Evolutionary conservation across 2,329 filamentous ascomycete genomes (phyloP).

Genomic region (Curvularia sp.): DNA sequence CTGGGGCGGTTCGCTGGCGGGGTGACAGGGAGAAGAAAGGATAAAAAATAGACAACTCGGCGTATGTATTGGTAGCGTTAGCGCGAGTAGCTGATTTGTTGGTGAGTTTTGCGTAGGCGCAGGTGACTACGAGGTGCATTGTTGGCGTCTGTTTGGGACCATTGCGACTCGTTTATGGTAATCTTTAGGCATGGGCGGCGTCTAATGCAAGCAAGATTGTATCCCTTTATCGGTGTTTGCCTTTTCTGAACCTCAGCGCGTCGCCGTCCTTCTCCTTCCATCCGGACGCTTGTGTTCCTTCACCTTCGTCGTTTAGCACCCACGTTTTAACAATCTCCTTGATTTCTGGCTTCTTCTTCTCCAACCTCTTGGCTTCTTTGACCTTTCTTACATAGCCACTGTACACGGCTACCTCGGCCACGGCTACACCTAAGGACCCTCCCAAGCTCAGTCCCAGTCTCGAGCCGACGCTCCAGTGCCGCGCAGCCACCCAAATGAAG

Average conservation of each 20-base stretch:
- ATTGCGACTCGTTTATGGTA: slow-evolving; percentile 3
- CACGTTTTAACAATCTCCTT: slow-evolving; percentile 76
- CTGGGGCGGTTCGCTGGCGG: slow-evolving; percentile 56
- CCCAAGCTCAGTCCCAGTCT: slow-evolving; percentile 74
- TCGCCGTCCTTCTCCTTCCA: slow-evolving; percentile 41
- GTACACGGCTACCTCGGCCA: slow-evolving; percentile 81
- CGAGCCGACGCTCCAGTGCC: slow-evolving; percentile 76
- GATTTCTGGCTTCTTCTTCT: slow-evolving; percentile 67
- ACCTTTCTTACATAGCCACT: slow-evolving; percentile 76
- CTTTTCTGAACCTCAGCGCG: slow-evolving; percentile 52
- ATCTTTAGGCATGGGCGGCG: slow-evolving; percentile 12
- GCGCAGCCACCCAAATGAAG: slow-evolving; percentile 78
- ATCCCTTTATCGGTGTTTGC: slow-evolving; percentile 53
- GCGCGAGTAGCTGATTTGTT: background rate
- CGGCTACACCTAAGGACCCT: slow-evolving; percentile 71
- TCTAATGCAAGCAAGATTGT: slow-evolving; percentile 19
- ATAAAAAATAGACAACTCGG: slow-evolving; percentile 38
- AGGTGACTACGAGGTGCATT: slow-evolving; percentile 31
- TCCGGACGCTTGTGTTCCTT: slow-evolving; percentile 19
- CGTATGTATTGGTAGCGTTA: background rate
- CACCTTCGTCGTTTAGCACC: slow-evolving; percentile 58
- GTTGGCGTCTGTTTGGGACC: slow-evolving; percentile 20
- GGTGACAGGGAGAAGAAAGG: slow-evolving; percentile 48
- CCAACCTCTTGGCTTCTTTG: slow-evolving; percentile 70
- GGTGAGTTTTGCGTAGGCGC: slow-evolving; percentile 12